Evolutionary conservation across 805 yeast species (phyloP), one percentile per base, ranked within the genome.

Genomic region (Cyberlindnera mrakii): DNA sequence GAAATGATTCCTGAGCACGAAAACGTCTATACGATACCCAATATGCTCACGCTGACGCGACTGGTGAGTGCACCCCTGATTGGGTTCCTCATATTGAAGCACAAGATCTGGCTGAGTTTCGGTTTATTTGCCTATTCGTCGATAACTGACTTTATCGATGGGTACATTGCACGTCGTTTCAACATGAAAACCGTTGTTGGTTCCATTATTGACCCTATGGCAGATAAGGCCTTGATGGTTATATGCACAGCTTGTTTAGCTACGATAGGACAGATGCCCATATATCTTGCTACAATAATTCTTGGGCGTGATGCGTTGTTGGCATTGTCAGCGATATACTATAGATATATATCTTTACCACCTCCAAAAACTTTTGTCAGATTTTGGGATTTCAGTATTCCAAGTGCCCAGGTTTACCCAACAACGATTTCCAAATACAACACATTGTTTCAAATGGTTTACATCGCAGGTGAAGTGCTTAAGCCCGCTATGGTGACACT

Each of bases 361-460:
- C 65, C 77, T 1, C 96, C 96, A 15, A 80, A 75, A 53, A 85
- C 96, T 0, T 70, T 86, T 49, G 51, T 59, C 18, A 70, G 93
- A 44, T 88, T 72, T 60, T 81, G 88, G 74, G 95, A 93, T 61
- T 75, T 91, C 63, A 75, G 79, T 48, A 75, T 78, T 47, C 91
- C 84, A 4, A 82, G 89, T 19, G 96, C 88, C 1, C 87, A 85
- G 45, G 96, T 95, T 3, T 85, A 74, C 45, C 99, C 99, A 2
- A 87, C 95, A 5, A 67, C 72, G 32, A 78, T 95, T 19, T 88
- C 96, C 11, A 91, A 91, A 60, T 74, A 80, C 62, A 93, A 93
- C 65, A 93, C 99, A 0, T 87, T 82, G 1, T 73, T 93, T 47
- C 99, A 93, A 61, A 91, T 93, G 97, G 59, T 85, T 3, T 90